Base-by-base conservation (phyloP, 2,329 filamentous ascomycete species). In the Camillea tinctor region DNA sequence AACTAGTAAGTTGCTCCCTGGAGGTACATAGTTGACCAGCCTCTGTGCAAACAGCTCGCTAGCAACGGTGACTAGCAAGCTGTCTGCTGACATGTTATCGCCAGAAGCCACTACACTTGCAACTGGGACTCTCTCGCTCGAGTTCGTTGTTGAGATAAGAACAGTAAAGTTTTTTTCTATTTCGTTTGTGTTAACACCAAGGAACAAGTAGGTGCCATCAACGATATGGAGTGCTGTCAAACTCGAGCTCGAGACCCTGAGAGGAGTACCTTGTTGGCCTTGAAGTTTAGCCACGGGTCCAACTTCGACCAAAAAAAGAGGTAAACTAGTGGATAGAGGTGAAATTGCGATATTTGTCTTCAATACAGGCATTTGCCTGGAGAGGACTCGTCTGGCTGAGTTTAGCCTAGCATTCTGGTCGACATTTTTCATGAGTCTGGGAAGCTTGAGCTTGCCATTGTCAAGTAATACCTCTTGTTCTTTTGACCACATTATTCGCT, bases 71-170 rank as follows among this genome's bases (percentile, higher is more conserved):
- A 30, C 20, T 11, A 59, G 23, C 7, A 59, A 13, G 21, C 15
- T 8, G 13, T 55, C 40, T 8, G 21, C 17, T 8, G 54, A 51
- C 1, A 17, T 17, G 40, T 23, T 24, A 21, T 40, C 22, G 48
- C 44, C 53, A 19, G 55, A 3, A 6, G n/a, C 49, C 24, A 30
- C 26, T 7, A 30, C 26, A 30, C 36, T 57, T 17, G 55, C 55
- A 40, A 57, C 49, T 30, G 71, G 66, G 1, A 65, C 61, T 55
- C 71, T 63, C 13, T 67, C 59, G 54, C 36, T 50, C 8, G 48
- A 36, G 26, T 57, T 57, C 11, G 44, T 50, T n/a, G 49, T 40
- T 13, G 55, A 57, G 6, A 57, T 6, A n/a, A 52, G n/a, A 20
- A 56, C 44, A 20, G 26, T 52, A 21, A 8, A 19, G 15, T n/a